Percentiles rank a stretch among this genome's conserved stretches.
phyloP scores from a whole-genome alignment of 768 basidiomycete species.

The Mycena amicta region DNA sequence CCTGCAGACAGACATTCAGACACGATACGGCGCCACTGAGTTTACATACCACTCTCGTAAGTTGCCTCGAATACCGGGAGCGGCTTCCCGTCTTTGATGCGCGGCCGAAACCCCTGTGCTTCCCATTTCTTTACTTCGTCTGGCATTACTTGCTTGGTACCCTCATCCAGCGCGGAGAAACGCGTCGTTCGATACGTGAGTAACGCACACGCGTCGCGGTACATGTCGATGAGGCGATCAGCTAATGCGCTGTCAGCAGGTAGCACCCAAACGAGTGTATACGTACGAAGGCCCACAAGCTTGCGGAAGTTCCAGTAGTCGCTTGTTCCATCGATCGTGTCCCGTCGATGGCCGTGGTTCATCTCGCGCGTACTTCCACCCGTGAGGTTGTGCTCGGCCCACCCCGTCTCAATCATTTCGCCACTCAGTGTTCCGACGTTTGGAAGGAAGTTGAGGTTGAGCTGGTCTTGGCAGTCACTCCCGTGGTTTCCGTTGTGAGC shows the following conservation, averaged over 20 bases:
- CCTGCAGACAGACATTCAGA: not conserved
- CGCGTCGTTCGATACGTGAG: not conserved
- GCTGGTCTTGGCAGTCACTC: not conserved
- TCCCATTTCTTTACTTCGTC: not conserved
- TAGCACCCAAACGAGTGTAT: too few species aligned
- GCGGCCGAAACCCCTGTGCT: too few species aligned
- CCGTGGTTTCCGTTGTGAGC: slow-evolving; percentile 6
- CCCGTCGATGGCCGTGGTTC: slow-evolving; percentile 24
- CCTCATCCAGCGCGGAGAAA: not conserved
- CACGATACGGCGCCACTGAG: not conserved
- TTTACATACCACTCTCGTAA: not conserved
- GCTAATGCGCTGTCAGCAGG: too few species aligned
- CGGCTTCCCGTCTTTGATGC: too few species aligned
- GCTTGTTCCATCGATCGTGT: slow-evolving; percentile 9
- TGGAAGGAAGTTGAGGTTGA: slow-evolving; percentile 3
- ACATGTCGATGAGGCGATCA: too few species aligned
- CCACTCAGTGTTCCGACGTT: slow-evolving; percentile 9
- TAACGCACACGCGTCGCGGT: not conserved
- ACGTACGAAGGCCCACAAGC: not conserved
- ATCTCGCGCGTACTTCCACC: slow-evolving; percentile 17
- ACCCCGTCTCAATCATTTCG: slow-evolving; percentile 16
- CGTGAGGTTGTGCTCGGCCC: slow-evolving; percentile 17
- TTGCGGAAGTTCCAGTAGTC: slow-evolving; percentile 22
- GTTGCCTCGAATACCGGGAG: not conserved
- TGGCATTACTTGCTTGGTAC: not conserved